A percentile compares a stretch with the other conserved stretches of the same genome.
Conservation (phyloP, 495 filamentous ascomycete species). For the Daldinia childiae region DNA sequence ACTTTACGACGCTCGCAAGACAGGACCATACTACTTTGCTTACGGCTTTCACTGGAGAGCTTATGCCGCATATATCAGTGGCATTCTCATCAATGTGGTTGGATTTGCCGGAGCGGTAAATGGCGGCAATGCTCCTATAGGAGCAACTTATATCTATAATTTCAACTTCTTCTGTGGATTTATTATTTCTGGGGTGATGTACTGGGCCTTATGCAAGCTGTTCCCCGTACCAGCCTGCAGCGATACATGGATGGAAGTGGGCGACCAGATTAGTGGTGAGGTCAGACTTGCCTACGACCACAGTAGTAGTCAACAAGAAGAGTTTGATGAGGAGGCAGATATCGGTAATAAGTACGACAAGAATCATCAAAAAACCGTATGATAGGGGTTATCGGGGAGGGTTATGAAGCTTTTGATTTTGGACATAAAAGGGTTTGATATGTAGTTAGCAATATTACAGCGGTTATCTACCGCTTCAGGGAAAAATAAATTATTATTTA, state of each 20-base stretch:
- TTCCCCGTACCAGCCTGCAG: conserved; percentile 79
- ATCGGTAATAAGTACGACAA: conserved; percentile 32
- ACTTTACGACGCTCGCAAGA: conserved; percentile 76
- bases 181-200: conserved; percentile 71
- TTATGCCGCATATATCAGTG: conserved; percentile 83
- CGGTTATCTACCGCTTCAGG: not conserved
- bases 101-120: conserved; percentile 85
- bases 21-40: conserved; percentile 75
- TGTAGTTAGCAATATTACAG: not conserved
- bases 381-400: not conserved
- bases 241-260: conserved; percentile 83
- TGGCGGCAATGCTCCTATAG: conserved; percentile 71
- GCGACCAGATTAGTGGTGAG: conserved; percentile 67
- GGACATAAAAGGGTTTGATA: not conserved
- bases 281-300: conserved; percentile 58
- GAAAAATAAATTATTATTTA: not conserved
- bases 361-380: conserved; percentile 30
- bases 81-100: conserved; percentile 92
- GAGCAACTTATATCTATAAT: conserved; percentile 87
- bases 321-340: conserved; percentile 40
- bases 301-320: conserved; percentile 32
- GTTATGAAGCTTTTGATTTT: not conserved
- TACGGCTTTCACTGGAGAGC: conserved; percentile 83
- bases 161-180: conserved; percentile 91
- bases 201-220: conserved; percentile 72